Percentiles rank a stretch among this genome's conserved stretches.
These are phyloP conservation scores for Ananas comosus DNA, from an alignment of 176 grass and related monocot species.

Conservation along the genomic window DNA sequence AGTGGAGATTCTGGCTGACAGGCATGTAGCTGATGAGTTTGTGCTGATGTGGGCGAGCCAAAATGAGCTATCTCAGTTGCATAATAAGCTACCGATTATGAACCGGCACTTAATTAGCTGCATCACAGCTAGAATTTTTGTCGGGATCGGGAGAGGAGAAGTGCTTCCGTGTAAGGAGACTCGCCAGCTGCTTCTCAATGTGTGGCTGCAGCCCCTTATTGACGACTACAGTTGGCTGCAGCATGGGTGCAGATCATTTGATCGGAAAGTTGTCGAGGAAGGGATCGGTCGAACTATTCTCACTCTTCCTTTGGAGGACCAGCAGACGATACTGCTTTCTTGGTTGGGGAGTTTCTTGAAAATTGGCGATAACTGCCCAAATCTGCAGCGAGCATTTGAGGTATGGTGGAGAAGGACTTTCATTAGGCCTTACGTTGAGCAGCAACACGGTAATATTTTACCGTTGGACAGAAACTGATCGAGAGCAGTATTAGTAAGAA, in stretches of 20 bases:
- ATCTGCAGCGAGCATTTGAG: constrained; percentile 86
- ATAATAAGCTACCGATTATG: constrained; percentile 53
- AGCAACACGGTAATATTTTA: constrained; percentile 23
- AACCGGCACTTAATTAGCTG: constrained; percentile 64
- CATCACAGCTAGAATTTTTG: constrained; percentile 50
- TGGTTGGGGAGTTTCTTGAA: constrained; percentile 72
- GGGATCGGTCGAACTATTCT: constrained; percentile 61
- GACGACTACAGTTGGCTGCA: constrained; percentile 79
- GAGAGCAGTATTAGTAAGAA: not conserved
- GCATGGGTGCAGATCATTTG: constrained; percentile 55
- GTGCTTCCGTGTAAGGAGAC: constrained; percentile 55
- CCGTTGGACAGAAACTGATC: constrained; percentile 1
- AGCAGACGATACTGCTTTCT: constrained; percentile 55
- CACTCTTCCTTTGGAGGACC: constrained; percentile 69
- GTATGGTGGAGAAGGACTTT: constrained; percentile 93
- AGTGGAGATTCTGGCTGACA: constrained; percentile 58
- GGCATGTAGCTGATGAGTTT: constrained; percentile 45
- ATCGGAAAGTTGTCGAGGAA: constrained; percentile 67
- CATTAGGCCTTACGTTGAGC: constrained; percentile 58
- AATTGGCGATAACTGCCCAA: constrained; percentile 52
- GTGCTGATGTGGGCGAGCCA: constrained; percentile 48
- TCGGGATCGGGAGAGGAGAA: constrained; percentile 57
- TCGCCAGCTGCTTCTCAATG: constrained; percentile 38
- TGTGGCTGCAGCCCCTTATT: constrained; percentile 80
- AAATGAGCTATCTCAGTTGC: constrained; percentile 48